Evolutionary conservation across 257 asterid species (phyloP).

Genomic region (Lavandula angustifolia): DNA sequence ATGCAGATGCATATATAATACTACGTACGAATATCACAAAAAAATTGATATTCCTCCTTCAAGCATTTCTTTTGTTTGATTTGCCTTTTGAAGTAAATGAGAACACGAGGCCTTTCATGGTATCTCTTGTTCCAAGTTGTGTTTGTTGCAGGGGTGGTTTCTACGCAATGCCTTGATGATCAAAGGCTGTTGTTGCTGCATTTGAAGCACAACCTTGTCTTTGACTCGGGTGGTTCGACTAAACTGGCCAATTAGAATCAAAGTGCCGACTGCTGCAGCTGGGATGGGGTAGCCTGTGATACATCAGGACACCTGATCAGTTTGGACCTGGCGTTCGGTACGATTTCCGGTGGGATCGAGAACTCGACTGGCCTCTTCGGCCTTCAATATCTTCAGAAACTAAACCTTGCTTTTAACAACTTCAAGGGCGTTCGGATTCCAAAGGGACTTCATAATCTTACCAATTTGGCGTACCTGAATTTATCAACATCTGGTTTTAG

Average conservation of each 20-base stretch:
- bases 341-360: slow-evolving; percentile 40
- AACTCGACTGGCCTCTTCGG: slow-evolving; percentile 44
- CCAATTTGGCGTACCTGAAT: slow-evolving; percentile 47
- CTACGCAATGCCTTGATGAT: slow-evolving; percentile 47
- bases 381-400: slow-evolving; percentile 40
- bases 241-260: slow-evolving; percentile 49
- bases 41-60: too few species aligned
- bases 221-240: slow-evolving; percentile 19
- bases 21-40: too few species aligned
- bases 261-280: slow-evolving; percentile 51
- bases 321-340: slow-evolving; percentile 44
- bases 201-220: slow-evolving; percentile 38
- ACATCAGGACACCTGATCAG: slow-evolving; percentile 44
- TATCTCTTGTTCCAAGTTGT: slow-evolving; percentile 39
- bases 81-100: slow-evolving; percentile 41
- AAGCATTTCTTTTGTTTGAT: too few species aligned
- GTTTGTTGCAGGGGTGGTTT: neutral
- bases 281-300: slow-evolving; percentile 62
- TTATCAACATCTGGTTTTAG: slow-evolving; percentile 55
- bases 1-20: too few species aligned
- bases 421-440: slow-evolving; percentile 44
- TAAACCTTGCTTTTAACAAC: slow-evolving; percentile 53
- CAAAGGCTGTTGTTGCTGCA: slow-evolving; percentile 48
- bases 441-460: slow-evolving; percentile 37
- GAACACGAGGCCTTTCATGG: slow-evolving; percentile 41